These are phyloP conservation scores for Lentinula aciculospora DNA, from an alignment of 768 basidiomycete genomes.

Conservation along the genomic window DNA sequence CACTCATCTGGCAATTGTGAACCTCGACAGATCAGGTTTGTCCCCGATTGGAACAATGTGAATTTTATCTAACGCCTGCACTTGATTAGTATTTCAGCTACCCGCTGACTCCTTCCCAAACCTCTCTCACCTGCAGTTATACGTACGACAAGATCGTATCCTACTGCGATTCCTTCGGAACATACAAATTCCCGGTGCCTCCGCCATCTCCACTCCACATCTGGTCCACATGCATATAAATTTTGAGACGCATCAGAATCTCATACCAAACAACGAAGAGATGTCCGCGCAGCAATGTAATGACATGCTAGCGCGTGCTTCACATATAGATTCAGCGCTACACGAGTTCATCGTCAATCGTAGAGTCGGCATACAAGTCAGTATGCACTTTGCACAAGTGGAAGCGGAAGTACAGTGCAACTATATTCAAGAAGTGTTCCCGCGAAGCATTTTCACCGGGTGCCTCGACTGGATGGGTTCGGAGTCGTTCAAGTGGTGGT, in stretches of 20 bases:
- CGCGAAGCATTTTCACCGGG: neutral
- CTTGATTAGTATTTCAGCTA: neutral
- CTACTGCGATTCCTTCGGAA: neutral
- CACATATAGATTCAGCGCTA: neutral
- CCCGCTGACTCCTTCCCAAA: neutral
- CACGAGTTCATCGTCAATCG: neutral
- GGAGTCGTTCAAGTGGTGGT: neutral
- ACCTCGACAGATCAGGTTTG: neutral
- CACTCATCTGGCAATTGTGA: neutral
- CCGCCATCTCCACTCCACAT: neutral
- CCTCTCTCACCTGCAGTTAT: neutral
- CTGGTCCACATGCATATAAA: neutral
- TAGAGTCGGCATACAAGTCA: neutral
- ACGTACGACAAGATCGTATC: neutral
- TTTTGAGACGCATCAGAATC: neutral
- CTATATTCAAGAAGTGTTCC: neutral
- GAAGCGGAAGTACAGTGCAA: neutral
- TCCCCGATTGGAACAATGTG: neutral
- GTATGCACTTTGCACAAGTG: neutral
- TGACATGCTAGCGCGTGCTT: neutral
- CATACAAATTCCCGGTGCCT: neutral
- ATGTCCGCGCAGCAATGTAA: neutral
- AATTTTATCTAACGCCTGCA: neutral
- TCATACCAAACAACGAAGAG: neutral
- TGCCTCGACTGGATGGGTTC: neutral